phyloP scores from a whole-genome alignment of 176 grass and related monocot species.

The Oryza glumipatula region DNA sequence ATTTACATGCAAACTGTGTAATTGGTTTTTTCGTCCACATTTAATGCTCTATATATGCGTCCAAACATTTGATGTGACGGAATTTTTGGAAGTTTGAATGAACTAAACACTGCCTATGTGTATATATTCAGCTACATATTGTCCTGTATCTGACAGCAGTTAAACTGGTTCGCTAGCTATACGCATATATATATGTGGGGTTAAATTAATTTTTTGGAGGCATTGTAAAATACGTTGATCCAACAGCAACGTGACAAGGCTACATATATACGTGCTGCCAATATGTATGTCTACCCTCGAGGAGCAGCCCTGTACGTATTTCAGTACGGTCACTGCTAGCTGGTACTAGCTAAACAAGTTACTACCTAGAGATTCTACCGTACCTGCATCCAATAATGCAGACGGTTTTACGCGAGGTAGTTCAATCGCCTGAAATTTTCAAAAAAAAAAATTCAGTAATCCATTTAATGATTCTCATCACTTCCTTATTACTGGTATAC shows the following conservation, averaged over 20 bases:
- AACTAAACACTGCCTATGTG: too few species aligned
- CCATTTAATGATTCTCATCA: too few species aligned
- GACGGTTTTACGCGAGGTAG: background rate
- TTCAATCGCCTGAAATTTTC: too few species aligned
- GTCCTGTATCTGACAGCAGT: background rate
- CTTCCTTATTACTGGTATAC: too few species aligned
- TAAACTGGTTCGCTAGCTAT: background rate
- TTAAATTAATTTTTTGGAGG: background rate
- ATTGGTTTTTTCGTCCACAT: too few species aligned
- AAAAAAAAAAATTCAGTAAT: too few species aligned
- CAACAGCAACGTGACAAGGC: constrained; percentile 6
- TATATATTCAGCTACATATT: too few species aligned
- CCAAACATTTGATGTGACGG: too few species aligned
- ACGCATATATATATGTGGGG: background rate
- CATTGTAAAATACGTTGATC: background rate
- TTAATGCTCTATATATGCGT: too few species aligned
- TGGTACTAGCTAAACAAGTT: background rate
- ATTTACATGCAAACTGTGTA: too few species aligned
- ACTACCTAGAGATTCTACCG: background rate
- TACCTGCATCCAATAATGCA: background rate
- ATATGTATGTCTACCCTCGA: background rate
- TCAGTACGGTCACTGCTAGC: background rate
- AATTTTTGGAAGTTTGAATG: too few species aligned
- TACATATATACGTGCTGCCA: background rate
- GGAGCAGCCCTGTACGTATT: background rate